These are phyloP conservation scores for Fusarium anguioides DNA, from an alignment of 2,329 filamentous ascomycete species.

Conservation along the genomic window DNA sequence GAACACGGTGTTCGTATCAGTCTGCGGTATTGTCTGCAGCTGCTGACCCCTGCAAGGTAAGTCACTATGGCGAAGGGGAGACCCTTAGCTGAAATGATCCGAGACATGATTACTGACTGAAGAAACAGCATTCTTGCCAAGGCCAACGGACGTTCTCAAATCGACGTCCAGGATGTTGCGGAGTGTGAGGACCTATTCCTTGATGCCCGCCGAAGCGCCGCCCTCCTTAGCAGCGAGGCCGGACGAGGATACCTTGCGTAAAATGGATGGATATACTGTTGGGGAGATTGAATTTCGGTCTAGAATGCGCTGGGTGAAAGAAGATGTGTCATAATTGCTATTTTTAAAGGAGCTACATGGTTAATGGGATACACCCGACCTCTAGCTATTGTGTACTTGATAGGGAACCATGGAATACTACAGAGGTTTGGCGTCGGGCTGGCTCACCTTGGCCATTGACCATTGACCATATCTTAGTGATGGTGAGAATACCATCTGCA, in stretches of 20 bases:
- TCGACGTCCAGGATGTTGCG: slow-evolving; percentile 79
- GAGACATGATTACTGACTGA: slow-evolving; percentile 50
- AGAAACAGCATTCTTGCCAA: slow-evolving; percentile 81
- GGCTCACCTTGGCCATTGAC: slow-evolving; percentile 31
- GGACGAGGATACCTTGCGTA: slow-evolving; percentile 73
- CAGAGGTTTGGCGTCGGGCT: slow-evolving; percentile 45
- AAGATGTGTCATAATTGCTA: slow-evolving; percentile 47
- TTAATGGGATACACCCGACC: slow-evolving; percentile 35
- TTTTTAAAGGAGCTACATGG: slow-evolving; percentile 37
- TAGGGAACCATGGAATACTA: slow-evolving; percentile 42
- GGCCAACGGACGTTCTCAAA: slow-evolving; percentile 80
- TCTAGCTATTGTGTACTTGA: slow-evolving; percentile 41
- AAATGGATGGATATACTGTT: slow-evolving; percentile 41
- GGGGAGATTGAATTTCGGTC: slow-evolving; percentile 19
- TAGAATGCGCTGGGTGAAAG: slow-evolving; percentile 38
- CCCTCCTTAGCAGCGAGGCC: slow-evolving; percentile 71
- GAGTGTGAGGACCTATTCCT: slow-evolving; percentile 89
- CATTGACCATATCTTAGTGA: slow-evolving; percentile 23
- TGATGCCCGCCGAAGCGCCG: slow-evolving; percentile 81
- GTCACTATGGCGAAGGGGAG: slow-evolving; percentile 42
- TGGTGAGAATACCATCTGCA: slow-evolving; percentile 32
- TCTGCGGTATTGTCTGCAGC: slow-evolving; percentile 90
- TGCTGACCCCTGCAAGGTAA: slow-evolving; percentile 85
- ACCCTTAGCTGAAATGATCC: slow-evolving; percentile 31
- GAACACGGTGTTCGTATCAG: slow-evolving; percentile 90